Evolutionary conservation across 176 grass and related monocot species (phyloP), one percentile per base, ranked within the genome.

Genomic region (Elymus sibiricus): DNA sequence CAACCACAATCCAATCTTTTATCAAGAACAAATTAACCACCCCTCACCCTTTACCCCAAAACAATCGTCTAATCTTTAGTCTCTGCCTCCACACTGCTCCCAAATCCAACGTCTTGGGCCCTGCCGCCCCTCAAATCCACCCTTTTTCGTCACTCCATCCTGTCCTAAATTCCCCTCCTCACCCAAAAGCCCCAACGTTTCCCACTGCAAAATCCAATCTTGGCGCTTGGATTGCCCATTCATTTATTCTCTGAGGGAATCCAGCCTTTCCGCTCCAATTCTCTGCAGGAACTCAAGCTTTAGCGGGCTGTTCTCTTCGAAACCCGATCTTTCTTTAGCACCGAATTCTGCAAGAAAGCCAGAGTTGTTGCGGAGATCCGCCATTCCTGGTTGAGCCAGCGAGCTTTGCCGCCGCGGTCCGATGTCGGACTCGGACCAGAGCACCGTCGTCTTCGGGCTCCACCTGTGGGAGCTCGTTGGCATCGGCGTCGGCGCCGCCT

Each of bases 341-440:
- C 58, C 42, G 17, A 58, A 85, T 89, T 86, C 79, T 86, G 79
- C 58, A 69, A 0, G 9, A 37, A 66, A 35, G 47, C 60, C 66
- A 4, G 67, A 64, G 64, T 37, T 24, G 64, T 69, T 69, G 64
- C 70, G 39, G 79, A 91, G 89, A 91, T 84, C 85, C 85, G 22
- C 74, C 27, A 26, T 79, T 82, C 56, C 74, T 70, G 72, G 53
- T 15, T 71, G 64, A 65, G 82, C 87, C 74, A 2, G 21, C 28
- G n/a, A 73, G 75, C 81, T 68, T 76, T 15, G 34, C 32, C 76
- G 40, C 68, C 42, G 73, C 26, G 27, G 49, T 28, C 62, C 77
- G 81, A 97, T 97, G 94, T 94, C 94, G 87, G 94, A 92, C 86
- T 88, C 92, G 28, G 94, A 90, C 26, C 88, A 94, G 91, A 79